These are phyloP conservation scores for Polyporus tsugae DNA, from an alignment of 1,284 basidiomycete species.

Conservation along the genomic window DNA sequence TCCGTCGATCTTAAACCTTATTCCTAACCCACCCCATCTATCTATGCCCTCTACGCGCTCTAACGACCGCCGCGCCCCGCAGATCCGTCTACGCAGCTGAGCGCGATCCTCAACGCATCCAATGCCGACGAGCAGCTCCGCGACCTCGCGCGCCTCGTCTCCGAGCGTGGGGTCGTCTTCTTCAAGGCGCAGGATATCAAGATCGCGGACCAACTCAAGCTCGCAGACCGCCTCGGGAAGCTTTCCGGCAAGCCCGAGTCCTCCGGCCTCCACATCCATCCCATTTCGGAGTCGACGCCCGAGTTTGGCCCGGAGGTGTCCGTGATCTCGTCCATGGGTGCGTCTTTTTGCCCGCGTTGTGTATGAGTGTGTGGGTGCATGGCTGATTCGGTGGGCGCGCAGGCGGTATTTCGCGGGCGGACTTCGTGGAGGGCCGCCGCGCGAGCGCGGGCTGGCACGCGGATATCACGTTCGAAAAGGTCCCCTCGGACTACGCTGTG, in stretches of 20 bases:
- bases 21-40: neutral
- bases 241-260: slow-evolving; percentile 64
- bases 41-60: neutral
- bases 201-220: slow-evolving; percentile 52
- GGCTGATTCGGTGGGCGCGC: neutral
- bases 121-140: slow-evolving; percentile 53
- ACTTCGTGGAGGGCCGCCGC: slow-evolving; percentile 38
- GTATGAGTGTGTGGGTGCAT: neutral
- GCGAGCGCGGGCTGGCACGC: slow-evolving; percentile 60
- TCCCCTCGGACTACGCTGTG: slow-evolving; percentile 69
- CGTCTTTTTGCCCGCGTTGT: neutral
- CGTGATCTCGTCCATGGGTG: slow-evolving; percentile 51
- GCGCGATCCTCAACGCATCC: slow-evolving; percentile 45
- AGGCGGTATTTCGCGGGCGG: slow-evolving; percentile 52
- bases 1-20: neutral
- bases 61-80: slow-evolving; percentile 13
- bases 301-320: slow-evolving; percentile 58
- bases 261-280: slow-evolving; percentile 70
- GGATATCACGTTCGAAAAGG: slow-evolving; percentile 77
- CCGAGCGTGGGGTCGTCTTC: slow-evolving; percentile 78
- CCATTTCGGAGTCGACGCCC: slow-evolving; percentile 60
- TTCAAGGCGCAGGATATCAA: slow-evolving; percentile 66
- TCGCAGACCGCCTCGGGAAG: slow-evolving; percentile 59
- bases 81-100: slow-evolving; percentile 45
- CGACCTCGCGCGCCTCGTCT: slow-evolving; percentile 63